These are phyloP conservation scores for Mycena citricolor DNA, from an alignment of 1,284 basidiomycete species.

Conservation along the genomic window DNA sequence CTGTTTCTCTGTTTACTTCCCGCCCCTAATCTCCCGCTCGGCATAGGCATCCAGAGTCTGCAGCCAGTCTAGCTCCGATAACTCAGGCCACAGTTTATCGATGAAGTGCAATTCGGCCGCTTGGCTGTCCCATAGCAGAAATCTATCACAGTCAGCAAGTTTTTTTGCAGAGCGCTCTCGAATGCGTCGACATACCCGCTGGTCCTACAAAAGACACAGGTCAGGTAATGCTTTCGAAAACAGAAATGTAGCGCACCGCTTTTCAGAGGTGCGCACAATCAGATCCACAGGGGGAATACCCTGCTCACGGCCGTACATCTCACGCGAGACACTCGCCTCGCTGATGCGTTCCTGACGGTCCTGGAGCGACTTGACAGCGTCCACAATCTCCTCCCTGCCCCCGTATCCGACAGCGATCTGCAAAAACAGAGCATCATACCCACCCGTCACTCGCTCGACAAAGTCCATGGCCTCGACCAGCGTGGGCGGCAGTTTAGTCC, in stretches of 20 bases:
- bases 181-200: too few species aligned
- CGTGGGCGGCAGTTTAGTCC: slow-evolving; percentile 12
- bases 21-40: slow-evolving; percentile 5
- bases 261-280: slow-evolving; percentile 19
- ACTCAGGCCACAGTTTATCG: slow-evolving; percentile 20
- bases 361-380: slow-evolving; percentile 11
- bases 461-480: slow-evolving; percentile 16
- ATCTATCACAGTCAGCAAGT: too few species aligned
- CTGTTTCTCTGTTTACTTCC: too few species aligned
- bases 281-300: slow-evolving; percentile 11
- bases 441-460: slow-evolving; percentile 15
- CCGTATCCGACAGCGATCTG: slow-evolving; percentile 21
- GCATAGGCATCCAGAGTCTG: slow-evolving; percentile 12
- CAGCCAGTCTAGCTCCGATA: slow-evolving; percentile 17
- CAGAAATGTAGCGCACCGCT: slow-evolving; percentile 13
- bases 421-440: slow-evolving; percentile 14
- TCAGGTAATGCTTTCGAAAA: too few species aligned
- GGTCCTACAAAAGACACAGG: too few species aligned
- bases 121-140: slow-evolving; percentile 21
- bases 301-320: slow-evolving; percentile 9
- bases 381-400: slow-evolving; percentile 14
- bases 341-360: slow-evolving; percentile 11
- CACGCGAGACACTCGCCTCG: slow-evolving; percentile 7
- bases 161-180: too few species aligned
- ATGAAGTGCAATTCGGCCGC: slow-evolving; percentile 21